phyloP scores from a whole-genome alignment of 345 rosid species.

The Syzygium oleosum region DNA sequence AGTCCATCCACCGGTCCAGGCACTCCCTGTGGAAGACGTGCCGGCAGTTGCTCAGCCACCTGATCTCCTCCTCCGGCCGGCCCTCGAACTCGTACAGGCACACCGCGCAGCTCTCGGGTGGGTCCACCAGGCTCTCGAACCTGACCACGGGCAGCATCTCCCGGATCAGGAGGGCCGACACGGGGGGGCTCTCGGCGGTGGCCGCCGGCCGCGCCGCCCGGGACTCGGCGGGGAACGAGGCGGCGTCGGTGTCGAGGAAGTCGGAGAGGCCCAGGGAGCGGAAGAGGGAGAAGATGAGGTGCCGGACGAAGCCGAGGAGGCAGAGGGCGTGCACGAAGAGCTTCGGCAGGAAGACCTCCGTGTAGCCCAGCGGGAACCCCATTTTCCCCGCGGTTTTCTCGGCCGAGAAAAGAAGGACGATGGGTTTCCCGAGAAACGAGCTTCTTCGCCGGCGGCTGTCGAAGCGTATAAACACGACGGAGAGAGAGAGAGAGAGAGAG shows the following conservation, averaged over 20 bases:
- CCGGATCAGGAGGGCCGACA: conserved; percentile 58
- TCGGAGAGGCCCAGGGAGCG: conserved; percentile 59
- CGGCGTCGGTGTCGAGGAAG: conserved; percentile 54
- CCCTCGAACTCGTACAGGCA: conserved; percentile 73
- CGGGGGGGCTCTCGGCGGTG: conserved; percentile 25
- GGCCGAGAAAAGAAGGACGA: background rate
- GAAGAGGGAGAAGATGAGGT: conserved; percentile 41
- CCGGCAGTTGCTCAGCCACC: conserved; percentile 68
- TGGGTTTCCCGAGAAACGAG: background rate
- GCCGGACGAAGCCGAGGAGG: conserved; percentile 53
- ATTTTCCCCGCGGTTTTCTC: conserved; percentile 11
- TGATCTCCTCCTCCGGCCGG: conserved; percentile 49
- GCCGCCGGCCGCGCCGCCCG: conserved; percentile 11
- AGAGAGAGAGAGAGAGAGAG: background rate
- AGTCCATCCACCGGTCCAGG: conserved; percentile 96
- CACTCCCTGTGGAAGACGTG: conserved; percentile 80
- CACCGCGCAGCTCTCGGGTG: conserved; percentile 72
- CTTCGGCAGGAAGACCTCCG: conserved; percentile 65
- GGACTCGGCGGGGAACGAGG: conserved; percentile 28
- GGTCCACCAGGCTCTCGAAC: conserved; percentile 44
- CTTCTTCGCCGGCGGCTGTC: background rate
- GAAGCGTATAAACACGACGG: background rate
- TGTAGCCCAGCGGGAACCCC: conserved; percentile 86
- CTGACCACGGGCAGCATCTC: conserved; percentile 67
- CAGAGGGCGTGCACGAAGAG: conserved; percentile 58